Conservation (phyloP, 306 rosid species). For the Rubus parviflorus region DNA sequence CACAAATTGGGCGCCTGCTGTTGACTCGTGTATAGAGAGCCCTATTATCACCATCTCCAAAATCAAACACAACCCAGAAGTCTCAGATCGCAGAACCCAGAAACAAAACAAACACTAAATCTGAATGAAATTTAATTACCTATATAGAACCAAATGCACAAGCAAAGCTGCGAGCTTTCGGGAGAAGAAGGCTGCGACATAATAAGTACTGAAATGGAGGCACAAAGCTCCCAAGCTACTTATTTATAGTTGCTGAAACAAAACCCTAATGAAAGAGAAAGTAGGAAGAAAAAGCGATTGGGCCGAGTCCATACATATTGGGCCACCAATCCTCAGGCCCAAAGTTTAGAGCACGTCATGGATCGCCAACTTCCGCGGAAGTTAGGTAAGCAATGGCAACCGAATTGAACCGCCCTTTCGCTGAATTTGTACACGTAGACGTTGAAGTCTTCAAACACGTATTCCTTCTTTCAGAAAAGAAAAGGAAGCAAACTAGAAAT, state of each 20-base stretch:
- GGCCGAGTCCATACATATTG: neutral
- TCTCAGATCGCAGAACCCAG: neutral
- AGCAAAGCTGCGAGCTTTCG: neutral
- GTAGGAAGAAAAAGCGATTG: neutral
- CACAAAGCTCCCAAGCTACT: neutral
- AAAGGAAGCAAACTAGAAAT: neutral
- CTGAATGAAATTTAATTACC: neutral
- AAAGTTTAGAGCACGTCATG: neutral
- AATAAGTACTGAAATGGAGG: neutral
- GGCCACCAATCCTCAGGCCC: neutral
- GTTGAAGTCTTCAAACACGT: conserved; percentile 2
- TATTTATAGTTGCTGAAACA: neutral
- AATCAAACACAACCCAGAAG: neutral
- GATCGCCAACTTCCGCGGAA: neutral
- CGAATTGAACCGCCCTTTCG: neutral
- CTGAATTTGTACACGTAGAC: neutral
- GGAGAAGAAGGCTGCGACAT: neutral
- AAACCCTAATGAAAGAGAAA: neutral
- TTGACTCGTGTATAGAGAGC: conserved; percentile 70
- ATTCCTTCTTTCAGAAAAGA: neutral
- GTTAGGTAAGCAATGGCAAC: neutral
- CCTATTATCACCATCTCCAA: neutral
- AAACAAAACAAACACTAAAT: neutral
- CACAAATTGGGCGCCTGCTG: conserved; percentile 59
- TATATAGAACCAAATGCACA: neutral